Conservation (phyloP, 2,329 filamentous ascomycete species). For the Leptodontidium sp. region DNA sequence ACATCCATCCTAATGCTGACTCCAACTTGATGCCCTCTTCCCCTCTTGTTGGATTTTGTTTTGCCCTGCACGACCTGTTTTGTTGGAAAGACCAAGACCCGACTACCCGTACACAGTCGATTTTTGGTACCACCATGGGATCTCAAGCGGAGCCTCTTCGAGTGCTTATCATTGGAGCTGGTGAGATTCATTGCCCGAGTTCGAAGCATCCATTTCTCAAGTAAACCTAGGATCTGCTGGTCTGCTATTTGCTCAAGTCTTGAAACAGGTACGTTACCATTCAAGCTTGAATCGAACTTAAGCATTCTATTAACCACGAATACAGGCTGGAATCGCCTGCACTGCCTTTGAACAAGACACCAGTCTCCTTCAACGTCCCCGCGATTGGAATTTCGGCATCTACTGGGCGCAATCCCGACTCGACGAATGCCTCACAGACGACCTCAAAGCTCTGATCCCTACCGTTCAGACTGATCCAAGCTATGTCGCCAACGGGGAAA, state of each 20-base stretch:
- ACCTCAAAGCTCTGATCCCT: slow-evolving; percentile 39
- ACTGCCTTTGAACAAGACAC: slow-evolving; percentile 47
- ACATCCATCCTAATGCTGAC: background rate
- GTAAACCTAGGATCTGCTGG: slow-evolving; percentile 34
- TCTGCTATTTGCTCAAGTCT: slow-evolving; percentile 34
- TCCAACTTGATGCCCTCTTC: background rate
- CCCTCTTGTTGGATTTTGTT: background rate
- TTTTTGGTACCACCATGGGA: slow-evolving; percentile 14
- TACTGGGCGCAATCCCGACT: slow-evolving; percentile 48
- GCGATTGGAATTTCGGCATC: slow-evolving; percentile 48
- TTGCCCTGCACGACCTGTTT: background rate
- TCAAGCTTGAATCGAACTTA: background rate
- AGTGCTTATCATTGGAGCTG: slow-evolving; percentile 35
- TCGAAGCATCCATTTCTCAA: background rate
- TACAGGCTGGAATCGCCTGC: slow-evolving; percentile 41
- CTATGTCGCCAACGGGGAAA: slow-evolving; percentile 37
- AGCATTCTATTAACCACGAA: background rate
- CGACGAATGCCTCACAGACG: slow-evolving; percentile 43
- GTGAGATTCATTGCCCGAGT: slow-evolving; percentile 18
- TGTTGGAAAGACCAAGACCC: background rate
- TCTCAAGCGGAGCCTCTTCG: slow-evolving; percentile 30
- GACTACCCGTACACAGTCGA: background rate
- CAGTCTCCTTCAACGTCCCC: slow-evolving; percentile 39
- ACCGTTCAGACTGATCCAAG: slow-evolving; percentile 42
- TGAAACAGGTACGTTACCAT: slow-evolving; percentile 30